phyloP scores from a whole-genome alignment of 805 yeast species.

The Candida montana region DNA sequence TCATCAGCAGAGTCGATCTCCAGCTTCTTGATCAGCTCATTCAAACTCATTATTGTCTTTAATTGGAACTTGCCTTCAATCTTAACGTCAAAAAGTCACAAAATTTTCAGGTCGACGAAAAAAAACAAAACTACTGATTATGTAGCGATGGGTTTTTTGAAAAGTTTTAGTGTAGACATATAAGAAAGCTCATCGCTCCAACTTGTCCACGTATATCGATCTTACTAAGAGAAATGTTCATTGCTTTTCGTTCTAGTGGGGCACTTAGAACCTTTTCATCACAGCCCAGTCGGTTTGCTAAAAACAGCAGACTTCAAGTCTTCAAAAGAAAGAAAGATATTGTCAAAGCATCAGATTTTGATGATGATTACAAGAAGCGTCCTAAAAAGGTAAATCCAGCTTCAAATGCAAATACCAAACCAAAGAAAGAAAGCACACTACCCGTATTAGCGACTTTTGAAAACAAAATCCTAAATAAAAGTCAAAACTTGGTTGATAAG shows the following conservation, averaged over 20 bases:
- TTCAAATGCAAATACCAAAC: neutral
- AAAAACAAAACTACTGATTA: too few relatives aligned
- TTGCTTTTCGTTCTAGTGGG: too few relatives aligned
- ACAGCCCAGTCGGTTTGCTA: neutral
- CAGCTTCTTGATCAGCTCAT: constrained; percentile 23
- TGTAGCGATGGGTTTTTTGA: neutral
- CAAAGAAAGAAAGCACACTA: constrained; percentile 9
- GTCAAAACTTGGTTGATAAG: constrained; percentile 41
- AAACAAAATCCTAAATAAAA: constrained; percentile 28
- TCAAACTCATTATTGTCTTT: constrained; percentile 18
- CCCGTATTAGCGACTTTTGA: constrained; percentile 23
- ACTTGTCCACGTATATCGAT: too few relatives aligned
- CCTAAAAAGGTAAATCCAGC: neutral
- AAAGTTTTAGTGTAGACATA: neutral
- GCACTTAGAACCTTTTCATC: constrained; percentile 1
- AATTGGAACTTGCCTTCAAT: too few relatives aligned
- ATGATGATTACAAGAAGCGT: neutral
- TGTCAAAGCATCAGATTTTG: neutral
- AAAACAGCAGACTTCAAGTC: constrained; percentile 8
- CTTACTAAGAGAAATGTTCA: neutral
- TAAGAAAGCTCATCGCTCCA: too few relatives aligned
- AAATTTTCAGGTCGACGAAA: neutral
- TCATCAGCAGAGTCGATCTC: constrained; percentile 19
- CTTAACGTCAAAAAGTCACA: too few relatives aligned
- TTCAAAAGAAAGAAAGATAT: constrained; percentile 7